Percentiles rank a stretch among this genome's conserved stretches.
Conservation (phyloP, 2,329 filamentous ascomycete species). For the Rosellinia necatrix region DNA sequence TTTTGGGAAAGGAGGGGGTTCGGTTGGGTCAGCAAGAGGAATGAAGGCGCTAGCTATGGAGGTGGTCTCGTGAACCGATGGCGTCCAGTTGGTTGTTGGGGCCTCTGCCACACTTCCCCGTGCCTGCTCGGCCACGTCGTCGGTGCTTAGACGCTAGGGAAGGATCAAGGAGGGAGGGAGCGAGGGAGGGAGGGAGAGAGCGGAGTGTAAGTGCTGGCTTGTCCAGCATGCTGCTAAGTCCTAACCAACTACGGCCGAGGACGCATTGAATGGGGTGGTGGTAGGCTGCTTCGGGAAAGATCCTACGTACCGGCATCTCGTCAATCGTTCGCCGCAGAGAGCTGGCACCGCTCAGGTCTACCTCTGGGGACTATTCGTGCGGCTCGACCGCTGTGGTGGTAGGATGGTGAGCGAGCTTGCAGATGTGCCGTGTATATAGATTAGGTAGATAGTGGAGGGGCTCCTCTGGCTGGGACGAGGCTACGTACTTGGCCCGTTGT, state of each 20-base stretch:
- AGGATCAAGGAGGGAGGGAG: neutral
- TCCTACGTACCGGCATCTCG: constrained; percentile 54
- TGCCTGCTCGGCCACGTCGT: neutral
- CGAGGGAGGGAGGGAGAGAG: neutral
- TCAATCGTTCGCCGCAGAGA: constrained; percentile 35
- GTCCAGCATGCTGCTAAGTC: neutral
- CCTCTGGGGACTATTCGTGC: constrained; percentile 13
- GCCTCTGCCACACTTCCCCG: neutral
- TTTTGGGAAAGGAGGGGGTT: no score
- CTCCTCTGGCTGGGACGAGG: constrained; percentile 11
- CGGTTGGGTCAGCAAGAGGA: constrained; percentile 9
- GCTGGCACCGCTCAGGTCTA: constrained; percentile 30
- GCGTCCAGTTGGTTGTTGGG: constrained; percentile 8
- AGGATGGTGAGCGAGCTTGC: neutral
- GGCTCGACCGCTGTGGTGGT: neutral
- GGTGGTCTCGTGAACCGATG: neutral
- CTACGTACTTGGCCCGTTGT: constrained; percentile 1
- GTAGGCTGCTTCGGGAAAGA: neutral
- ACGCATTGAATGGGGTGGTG: neutral
- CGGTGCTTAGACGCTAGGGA: neutral
- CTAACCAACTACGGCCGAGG: neutral
- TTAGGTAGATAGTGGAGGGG: constrained; percentile 16
- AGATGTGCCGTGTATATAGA: no score
- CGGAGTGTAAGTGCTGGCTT: no score
- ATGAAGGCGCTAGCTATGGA: no score